phyloP scores from a whole-genome alignment of 306 rosid genomes.

The Prosopis cineraria region DNA sequence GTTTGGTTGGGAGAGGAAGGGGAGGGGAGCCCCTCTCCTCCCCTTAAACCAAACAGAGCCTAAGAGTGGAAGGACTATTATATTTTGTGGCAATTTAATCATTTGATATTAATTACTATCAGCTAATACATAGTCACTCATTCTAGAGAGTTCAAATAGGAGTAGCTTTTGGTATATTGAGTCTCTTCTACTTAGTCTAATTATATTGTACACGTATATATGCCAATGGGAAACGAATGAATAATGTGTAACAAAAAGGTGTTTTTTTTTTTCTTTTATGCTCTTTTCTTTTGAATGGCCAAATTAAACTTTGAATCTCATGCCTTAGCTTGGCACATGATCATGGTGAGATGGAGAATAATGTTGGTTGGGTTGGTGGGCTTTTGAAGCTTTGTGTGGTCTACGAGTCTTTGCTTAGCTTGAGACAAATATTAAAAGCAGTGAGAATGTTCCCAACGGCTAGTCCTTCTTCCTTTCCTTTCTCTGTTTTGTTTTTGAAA shows the following conservation, averaged over 20 bases:
- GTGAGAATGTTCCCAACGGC: slow-evolving; percentile 70
- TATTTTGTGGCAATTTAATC: too few species aligned
- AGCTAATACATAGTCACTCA: too few species aligned
- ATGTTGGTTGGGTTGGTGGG: slow-evolving; percentile 36
- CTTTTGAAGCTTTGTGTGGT: not conserved
- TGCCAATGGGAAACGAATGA: not conserved
- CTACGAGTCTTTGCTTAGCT: slow-evolving; percentile 16
- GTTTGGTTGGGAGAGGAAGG: too few species aligned
- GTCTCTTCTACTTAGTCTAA: not conserved
- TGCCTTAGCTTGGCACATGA: slow-evolving; percentile 45
- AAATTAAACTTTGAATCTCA: slow-evolving; percentile 63
- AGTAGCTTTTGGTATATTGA: too few species aligned
- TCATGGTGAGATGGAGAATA: slow-evolving; percentile 21
- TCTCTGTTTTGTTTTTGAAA: slow-evolving; percentile 24
- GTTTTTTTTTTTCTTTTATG: not conserved
- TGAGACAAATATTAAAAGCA: slow-evolving; percentile 57
- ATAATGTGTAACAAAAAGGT: slow-evolving; percentile 37
- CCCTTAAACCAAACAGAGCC: too few species aligned
- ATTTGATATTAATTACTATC: too few species aligned
- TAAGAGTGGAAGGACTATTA: too few species aligned
- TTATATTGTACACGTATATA: not conserved
- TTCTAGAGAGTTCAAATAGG: too few species aligned
- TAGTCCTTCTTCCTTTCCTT: slow-evolving; percentile 28
- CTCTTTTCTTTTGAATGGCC: not conserved
- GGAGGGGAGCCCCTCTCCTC: too few species aligned